Percentiles rank a stretch among this genome's conserved stretches.
These are phyloP conservation scores for Asterionellopsis glacialis DNA, from an alignment of 108 stramenopile species.

Conservation along the genomic window DNA sequence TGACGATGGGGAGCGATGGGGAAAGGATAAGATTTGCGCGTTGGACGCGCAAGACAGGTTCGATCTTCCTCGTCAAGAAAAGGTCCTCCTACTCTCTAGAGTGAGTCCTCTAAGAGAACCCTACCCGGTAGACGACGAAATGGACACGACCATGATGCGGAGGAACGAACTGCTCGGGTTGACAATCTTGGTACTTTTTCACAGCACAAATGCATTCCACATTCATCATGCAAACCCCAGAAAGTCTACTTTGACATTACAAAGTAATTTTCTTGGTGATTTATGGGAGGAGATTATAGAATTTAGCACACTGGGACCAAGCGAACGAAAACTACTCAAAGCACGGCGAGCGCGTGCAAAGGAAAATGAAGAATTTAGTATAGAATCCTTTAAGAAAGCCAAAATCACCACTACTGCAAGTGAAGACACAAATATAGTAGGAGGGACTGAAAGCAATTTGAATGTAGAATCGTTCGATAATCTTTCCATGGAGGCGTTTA, in stretches of 20 bases:
- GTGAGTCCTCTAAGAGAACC: too few species aligned
- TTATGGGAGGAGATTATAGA: slow-evolving; percentile 33
- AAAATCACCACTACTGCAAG: not conserved
- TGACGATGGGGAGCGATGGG: too few species aligned
- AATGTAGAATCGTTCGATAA: not conserved
- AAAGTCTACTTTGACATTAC: not conserved
- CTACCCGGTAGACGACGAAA: too few species aligned
- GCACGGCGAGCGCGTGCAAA: slow-evolving; percentile 4
- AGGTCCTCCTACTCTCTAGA: too few species aligned
- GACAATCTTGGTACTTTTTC: too few species aligned
- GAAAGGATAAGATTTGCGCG: too few species aligned
- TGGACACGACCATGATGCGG: too few species aligned
- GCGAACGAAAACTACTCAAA: slow-evolving; percentile 21
- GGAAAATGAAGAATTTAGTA: not conserved
- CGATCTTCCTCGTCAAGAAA: too few species aligned
- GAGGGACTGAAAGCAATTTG: slow-evolving; percentile 2
- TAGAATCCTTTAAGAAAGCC: slow-evolving; percentile 13
- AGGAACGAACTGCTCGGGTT: too few species aligned
- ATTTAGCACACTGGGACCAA: slow-evolving; percentile 24
- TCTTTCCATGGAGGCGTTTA: not conserved
- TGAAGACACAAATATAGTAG: not conserved
- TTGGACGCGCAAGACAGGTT: too few species aligned
- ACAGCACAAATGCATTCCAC: too few species aligned
- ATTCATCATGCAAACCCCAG: too few species aligned
- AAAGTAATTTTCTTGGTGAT: slow-evolving; percentile 2